Percentiles rank a stretch among this genome's conserved stretches.
Conservation (phyloP, 2,329 filamentous ascomycete genomes). For the Botrytis paeoniae region DNA sequence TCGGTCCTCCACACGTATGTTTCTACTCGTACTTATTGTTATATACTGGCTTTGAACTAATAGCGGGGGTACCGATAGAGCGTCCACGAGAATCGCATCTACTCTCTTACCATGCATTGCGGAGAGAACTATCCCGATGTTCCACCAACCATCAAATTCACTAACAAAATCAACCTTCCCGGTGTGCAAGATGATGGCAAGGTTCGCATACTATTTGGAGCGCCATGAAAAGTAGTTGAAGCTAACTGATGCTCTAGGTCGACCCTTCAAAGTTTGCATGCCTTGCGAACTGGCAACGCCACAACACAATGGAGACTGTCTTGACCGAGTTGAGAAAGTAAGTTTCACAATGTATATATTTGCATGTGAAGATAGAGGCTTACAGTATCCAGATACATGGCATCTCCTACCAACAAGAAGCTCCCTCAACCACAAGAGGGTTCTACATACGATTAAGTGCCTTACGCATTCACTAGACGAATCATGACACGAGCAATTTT, state of each 20-base stretch:
- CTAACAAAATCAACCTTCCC: slow-evolving; percentile 93
- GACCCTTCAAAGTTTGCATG: slow-evolving; percentile 82
- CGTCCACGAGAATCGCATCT: slow-evolving; percentile 97
- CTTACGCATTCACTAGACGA: neutral
- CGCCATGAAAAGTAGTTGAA: neutral
- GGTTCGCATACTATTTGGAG: slow-evolving; percentile 44
- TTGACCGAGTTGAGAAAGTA: slow-evolving; percentile 81
- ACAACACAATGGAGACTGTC: slow-evolving; percentile 93
- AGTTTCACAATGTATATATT: slow-evolving; percentile 27
- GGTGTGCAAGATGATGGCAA: slow-evolving; percentile 78
- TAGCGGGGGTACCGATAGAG: slow-evolving; percentile 52
- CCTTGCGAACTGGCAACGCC: slow-evolving; percentile 83
- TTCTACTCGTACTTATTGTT: neutral
- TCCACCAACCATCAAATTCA: slow-evolving; percentile 87
- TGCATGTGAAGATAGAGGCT: slow-evolving; percentile 10
- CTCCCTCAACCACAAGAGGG: slow-evolving; percentile 90
- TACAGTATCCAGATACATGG: slow-evolving; percentile 74
- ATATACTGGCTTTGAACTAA: slow-evolving; percentile 10
- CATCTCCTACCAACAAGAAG: slow-evolving; percentile 87
- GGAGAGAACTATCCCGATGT: slow-evolving; percentile 83
- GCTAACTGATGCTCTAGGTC: slow-evolving; percentile 51
- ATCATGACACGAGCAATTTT: slow-evolving; percentile 4
- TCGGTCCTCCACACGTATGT: slow-evolving; percentile 91
- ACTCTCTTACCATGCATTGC: slow-evolving; percentile 96
- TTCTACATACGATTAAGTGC: slow-evolving; percentile 48